Evolutionary conservation across 106 monocot species (phyloP).

Genomic region (Hemerocallis citrina): DNA sequence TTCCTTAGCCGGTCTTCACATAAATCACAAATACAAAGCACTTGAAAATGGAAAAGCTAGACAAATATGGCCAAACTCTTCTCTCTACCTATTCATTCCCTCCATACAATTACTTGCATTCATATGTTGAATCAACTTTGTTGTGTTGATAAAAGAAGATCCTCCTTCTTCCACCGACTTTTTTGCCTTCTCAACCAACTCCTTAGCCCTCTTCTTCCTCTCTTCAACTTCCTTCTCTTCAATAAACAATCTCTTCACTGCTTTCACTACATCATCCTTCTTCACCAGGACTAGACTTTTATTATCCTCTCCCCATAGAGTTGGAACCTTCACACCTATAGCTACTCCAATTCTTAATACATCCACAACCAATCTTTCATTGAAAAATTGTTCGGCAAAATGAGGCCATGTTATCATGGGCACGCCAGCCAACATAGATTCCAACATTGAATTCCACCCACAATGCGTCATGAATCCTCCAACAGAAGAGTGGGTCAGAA

Average conservation of each 20-base stretch:
- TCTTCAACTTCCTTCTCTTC: constrained; percentile 24
- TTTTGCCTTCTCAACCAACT: constrained; percentile 23
- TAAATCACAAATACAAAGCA: too few relatives aligned
- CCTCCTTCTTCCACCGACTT: constrained; percentile 36
- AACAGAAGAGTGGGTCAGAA: neutral
- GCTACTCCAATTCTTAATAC: neutral
- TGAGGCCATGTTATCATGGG: constrained; percentile 4
- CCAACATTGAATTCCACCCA: constrained; percentile 3
- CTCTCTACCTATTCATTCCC: too few relatives aligned
- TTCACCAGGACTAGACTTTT: neutral
- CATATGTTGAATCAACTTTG: constrained; percentile 10
- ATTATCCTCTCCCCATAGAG: neutral
- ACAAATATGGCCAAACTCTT: too few relatives aligned
- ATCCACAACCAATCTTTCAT: neutral
- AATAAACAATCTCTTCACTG: constrained; percentile 27
- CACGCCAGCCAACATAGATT: neutral
- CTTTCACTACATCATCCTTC: constrained; percentile 24
- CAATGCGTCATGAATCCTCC: constrained; percentile 2
- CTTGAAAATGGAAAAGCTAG: too few relatives aligned
- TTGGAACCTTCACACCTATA: constrained; percentile 8
- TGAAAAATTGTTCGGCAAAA: constrained; percentile 1
- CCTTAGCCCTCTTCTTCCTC: constrained; percentile 30
- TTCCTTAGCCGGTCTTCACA: too few relatives aligned
- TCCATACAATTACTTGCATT: too few relatives aligned
- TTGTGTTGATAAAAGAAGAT: constrained; percentile 27